Base-by-base conservation (phyloP, 2,329 filamentous ascomycete genomes). In the Apiospora kogelbergensis region DNA sequence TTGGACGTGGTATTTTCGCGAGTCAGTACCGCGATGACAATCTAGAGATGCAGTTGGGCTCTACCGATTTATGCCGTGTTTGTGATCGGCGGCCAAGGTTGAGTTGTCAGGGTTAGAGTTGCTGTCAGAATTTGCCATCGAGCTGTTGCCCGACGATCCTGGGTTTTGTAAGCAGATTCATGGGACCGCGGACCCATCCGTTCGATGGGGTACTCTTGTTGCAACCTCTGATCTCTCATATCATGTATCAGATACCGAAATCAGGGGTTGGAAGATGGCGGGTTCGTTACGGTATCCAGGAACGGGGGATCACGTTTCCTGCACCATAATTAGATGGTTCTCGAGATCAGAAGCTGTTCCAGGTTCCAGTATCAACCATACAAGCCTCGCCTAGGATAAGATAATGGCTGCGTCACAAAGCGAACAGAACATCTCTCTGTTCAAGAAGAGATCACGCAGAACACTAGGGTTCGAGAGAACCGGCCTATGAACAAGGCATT, bases 201-300 rank as follows among this genome's bases (percentile, higher is more conserved):
- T n/a, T 60, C 53, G 53, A 60, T 60, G 53, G 53, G 9, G 53
- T 60, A 60, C 53, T 60, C 26, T 60, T 60, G 53, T 60, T 60
- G 53, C 53, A 60, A 60, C 53, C 53, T 60, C 26, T 13, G 53
- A 60, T 60, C 53, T 37, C 30, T 60, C 53, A 13, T 17, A 37
- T 37, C 17, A 37, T 60, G 53, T 37, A 60, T 37, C 53, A 60
- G 30, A 60, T 60, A 60, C 30, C 7, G 26, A 37, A 60, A 33
- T 22, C 53, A 60, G 30, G 53, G 46, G 53, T 10, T 37, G 24
- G 26, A 20, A 10, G 6, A 2, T 11, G 48, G 48, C n/a, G 48
- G 48, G 48, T 33, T 60, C 30, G 30, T 6, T 60, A 60, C 53
- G 26, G 20, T 10, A 20, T 37, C 7, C 53, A 60, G 53, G 53